Evolutionary conservation across 176 grass and related monocot species (phyloP), one percentile per base, ranked within the genome.

Genomic region (Cenchrus fungigraminus): DNA sequence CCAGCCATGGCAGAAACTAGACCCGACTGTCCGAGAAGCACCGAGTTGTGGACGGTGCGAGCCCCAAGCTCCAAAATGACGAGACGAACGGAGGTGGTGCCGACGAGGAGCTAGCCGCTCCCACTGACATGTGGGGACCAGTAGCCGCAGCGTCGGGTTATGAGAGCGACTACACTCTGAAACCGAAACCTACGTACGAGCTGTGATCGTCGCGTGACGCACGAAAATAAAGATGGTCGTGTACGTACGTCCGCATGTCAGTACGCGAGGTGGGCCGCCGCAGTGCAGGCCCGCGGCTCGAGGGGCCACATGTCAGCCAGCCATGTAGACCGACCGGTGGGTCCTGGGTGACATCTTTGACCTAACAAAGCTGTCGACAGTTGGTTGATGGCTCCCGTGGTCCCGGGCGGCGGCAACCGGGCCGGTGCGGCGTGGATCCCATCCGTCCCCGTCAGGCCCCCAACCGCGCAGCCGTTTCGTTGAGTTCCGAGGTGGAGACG

Each of bases 401-500:
- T 62, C 59, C 59, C 59, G 1, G 13, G 71, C 71, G 25, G 71
- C 47, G 70, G 46, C 43, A 11, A 10, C 22, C 22, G 22, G 2
- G 34, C 12, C 22, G 3, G 9, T 0, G 0, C 46, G 28, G 60
- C 53, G 31, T 32, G 31, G 62, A 25, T 53, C 62, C 62, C 78
- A 34, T 65, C 64, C 62, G 12, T 12, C 16, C 45, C 62, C 57
- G 6, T 32, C 9, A 20, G 5, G 2, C 8, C 40, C 55, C 43
- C 40, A 57, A 81, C 79, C 65, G 79, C 79, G 65, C 79, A 81
- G 79, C 65, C 65, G 65, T 81, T 81, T 81, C 79, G 65, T 81
- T 16, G 52, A 81, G 79, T 81, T 70, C 79, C 79, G 79, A 81
- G 79, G 79, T 28, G 64, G 53, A 20, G 32, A 56, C 31, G 46